Evolutionary conservation across 2,329 filamentous ascomycete species (phyloP), one percentile per base, ranked within the genome.

Genomic region (Fusarium anguioides): DNA sequence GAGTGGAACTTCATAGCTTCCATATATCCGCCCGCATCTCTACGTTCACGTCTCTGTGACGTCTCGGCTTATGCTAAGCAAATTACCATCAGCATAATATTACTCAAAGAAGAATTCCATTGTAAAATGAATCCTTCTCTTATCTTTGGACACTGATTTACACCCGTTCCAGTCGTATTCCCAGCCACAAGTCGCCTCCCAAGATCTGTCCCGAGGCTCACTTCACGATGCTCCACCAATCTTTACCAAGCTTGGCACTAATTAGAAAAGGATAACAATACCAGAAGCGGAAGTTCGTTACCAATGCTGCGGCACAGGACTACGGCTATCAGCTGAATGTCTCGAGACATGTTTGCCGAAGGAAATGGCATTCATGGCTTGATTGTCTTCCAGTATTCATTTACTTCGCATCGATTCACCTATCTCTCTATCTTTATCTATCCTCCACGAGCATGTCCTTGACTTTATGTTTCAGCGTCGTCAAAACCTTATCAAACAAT

Each of bases 191-290:
- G 40, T 47, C n/a, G 18, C 29, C 35, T 41, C 31, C 56, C 14
- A 9, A 17, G 14, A 23, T 26, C 18, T n/a, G n/a, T 21, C 29
- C 35, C 27, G 11, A n/a, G 39, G 23, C 39, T 46, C 21, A 61
- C 24, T 31, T 23, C 35, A 61, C 29, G 40, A 36, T 39, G 29
- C 45, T 53, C 60, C 61, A 64, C 61, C 45, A 21, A 36, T 42
- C 31, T 41, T 51, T 68, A 42, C 46, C 55, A 24, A 59, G 48
- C 46, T 24, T 6, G 61, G 66, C 17, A 49, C 17, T 17, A 10
- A 42, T 44, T 48, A 53, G 65, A 63, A n/a, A 66, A 69, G 61
- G 61, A 46, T 49, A 51, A 40, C 29, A 46, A 33, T 42, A 31
- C 62, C 53, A 26, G 18, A 57, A 48, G 26, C 8, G 51, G 61